Base-by-base conservation (phyloP, 805 yeast species). In the Priceomyces medius region DNA sequence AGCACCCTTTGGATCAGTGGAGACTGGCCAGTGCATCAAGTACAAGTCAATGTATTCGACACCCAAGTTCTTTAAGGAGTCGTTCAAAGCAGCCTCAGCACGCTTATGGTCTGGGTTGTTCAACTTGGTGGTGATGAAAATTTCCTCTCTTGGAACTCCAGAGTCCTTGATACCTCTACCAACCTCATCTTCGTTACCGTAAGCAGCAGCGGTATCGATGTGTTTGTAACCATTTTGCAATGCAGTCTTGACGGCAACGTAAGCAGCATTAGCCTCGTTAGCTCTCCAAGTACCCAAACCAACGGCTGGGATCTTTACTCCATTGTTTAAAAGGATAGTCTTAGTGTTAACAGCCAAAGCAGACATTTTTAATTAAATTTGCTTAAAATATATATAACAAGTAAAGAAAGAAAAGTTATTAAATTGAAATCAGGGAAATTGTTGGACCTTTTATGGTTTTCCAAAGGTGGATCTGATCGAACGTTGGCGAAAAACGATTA, bases 21-120 rank as follows among this genome's bases (percentile, higher is more conserved):
- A 50, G 36, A 47, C 51, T 6, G 96, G 96, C 95, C 95, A 88
- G 64, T 88, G 96, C 58, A 86, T 74, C 55, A 88, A 71, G 57
- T 81, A 80, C 44, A 87, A 66, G 58, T 88, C 96, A 40, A 88
- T 83, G 54, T 88, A 88, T 38, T 83, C 91, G 51, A 85, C 55
- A 0, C 80, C 81, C 46, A 87, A 69, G 54, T 81, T 79, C 50
- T 72, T 53, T 54, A 87, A 69, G 4, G 90, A 82, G 38, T 63
- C 67, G 9, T 79, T 73, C 31, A 86, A 62, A 7, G 84, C 85
- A 16, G 56, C 65, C 27, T 56, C 76, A 9, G 81, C 81, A 43
- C 71, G 59, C 46, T 68, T 58, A 66, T 79, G 81, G 50, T 73
- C 71, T 10, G 78, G 65, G 44, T 73, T 67, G 81, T 83, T 78